Evolutionary conservation across 2,329 filamentous ascomycete species (phyloP).

Genomic region (Trichoderma breve): DNA sequence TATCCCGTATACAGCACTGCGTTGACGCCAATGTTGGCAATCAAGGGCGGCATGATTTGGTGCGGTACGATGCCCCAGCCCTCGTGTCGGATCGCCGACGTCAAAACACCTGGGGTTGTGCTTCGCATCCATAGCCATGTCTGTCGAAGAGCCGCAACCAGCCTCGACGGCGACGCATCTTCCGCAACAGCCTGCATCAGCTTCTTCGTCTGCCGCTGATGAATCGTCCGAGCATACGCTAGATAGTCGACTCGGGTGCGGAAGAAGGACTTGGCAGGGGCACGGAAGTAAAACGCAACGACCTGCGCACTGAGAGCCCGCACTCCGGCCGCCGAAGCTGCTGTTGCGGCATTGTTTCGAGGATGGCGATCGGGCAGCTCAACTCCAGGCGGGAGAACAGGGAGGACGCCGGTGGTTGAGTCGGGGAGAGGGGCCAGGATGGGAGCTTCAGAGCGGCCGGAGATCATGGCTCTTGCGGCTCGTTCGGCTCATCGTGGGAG

Average conservation of each 20-base stretch:
- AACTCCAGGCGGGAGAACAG: slow-evolving; percentile 42
- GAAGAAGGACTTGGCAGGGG: slow-evolving; percentile 90
- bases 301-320: slow-evolving; percentile 80
- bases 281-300: slow-evolving; percentile 87
- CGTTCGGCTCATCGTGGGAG: slow-evolving; percentile 34
- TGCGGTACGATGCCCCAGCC: slow-evolving; percentile 74
- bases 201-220: slow-evolving; percentile 42
- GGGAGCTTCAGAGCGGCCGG: slow-evolving; percentile 34
- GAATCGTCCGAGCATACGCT: slow-evolving; percentile 55
- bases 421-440: slow-evolving; percentile 28
- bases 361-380: slow-evolving; percentile 47
- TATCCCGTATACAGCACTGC: slow-evolving; percentile 75
- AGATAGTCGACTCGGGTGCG: slow-evolving; percentile 83
- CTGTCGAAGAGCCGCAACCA: slow-evolving; percentile 37
- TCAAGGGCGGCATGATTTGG: slow-evolving; percentile 71
- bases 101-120: slow-evolving; percentile 68
- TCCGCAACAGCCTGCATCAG: slow-evolving; percentile 38
- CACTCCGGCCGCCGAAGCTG: slow-evolving; percentile 80
- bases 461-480: slow-evolving; percentile 35
- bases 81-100: slow-evolving; percentile 64
- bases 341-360: slow-evolving; percentile 58
- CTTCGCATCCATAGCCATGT: slow-evolving; percentile 54
- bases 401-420: slow-evolving; percentile 42
- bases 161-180: slow-evolving; percentile 35
- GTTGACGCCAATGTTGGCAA: slow-evolving; percentile 72